A percentile compares a stretch with the other conserved stretches of the same genome.
Conservation (phyloP, 805 yeast genomes). For the Clavispora vitiphila region DNA sequence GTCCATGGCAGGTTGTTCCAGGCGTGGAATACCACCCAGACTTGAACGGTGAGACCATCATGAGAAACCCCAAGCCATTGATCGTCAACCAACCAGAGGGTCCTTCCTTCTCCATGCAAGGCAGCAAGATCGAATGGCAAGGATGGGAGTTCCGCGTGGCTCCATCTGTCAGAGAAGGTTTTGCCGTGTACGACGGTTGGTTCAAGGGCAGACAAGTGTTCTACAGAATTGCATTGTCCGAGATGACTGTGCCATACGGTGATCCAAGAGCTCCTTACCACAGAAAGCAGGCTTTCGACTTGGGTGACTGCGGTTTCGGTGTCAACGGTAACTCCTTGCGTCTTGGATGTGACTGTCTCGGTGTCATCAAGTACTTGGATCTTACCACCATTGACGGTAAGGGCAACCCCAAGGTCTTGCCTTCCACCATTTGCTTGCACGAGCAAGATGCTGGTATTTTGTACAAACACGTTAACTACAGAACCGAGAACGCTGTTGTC, state of each 20-base stretch:
- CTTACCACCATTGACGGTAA: conserved; percentile 49
- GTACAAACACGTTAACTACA: conserved; percentile 75
- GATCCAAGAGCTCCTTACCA: conserved; percentile 81
- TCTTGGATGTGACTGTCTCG: conserved; percentile 80
- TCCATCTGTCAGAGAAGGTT: conserved; percentile 72
- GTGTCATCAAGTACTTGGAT: conserved; percentile 71
- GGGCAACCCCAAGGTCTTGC: conserved; percentile 59
- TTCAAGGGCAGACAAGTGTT: conserved; percentile 74
- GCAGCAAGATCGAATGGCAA: conserved; percentile 68
- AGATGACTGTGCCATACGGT: conserved; percentile 87
- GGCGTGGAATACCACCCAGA: conserved; percentile 73
- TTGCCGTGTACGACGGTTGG: conserved; percentile 64
- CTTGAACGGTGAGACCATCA: conserved; percentile 45
- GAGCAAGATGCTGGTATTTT: conserved; percentile 74
- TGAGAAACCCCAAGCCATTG: conserved; percentile 65
- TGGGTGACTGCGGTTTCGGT: conserved; percentile 85
- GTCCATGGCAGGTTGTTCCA: conserved; percentile 55
- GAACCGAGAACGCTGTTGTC: conserved; percentile 65
- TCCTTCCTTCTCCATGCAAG: conserved; percentile 58
- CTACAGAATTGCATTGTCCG: conserved; percentile 69
- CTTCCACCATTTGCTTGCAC: conserved; percentile 75
- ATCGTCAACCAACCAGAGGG: conserved; percentile 74
- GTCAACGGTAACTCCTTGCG: conserved; percentile 60
- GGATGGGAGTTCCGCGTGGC: conserved; percentile 77
- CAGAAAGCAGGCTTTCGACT: conserved; percentile 82